Percentiles rank a stretch among this genome's conserved stretches.
Conservation (phyloP, 352 stramenopile genomes). For the Globisporangium cystogenes region DNA sequence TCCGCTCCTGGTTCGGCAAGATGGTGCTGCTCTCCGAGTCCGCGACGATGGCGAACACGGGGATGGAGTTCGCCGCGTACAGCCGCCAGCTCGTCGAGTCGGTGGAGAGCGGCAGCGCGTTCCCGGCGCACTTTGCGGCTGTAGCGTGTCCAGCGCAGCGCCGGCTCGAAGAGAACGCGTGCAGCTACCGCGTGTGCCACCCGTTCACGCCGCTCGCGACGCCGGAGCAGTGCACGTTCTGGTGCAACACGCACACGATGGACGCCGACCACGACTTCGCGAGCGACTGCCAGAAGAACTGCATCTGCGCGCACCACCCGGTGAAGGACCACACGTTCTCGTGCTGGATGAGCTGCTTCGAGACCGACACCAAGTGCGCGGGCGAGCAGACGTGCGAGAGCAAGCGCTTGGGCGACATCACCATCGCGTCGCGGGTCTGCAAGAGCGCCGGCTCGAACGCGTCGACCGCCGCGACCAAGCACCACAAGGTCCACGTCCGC, state of each 20-base stretch:
- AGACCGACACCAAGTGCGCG: constrained; percentile 6
- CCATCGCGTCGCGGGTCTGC: constrained; percentile 1
- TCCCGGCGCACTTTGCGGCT: constrained; percentile 18
- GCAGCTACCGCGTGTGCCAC: constrained; percentile 21
- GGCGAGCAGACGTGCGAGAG: constrained; percentile 5
- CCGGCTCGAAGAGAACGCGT: constrained; percentile 18
- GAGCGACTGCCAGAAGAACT: constrained; percentile 21
- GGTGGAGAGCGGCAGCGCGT: constrained; percentile 1
- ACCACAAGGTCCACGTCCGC: not conserved
- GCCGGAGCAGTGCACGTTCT: constrained; percentile 22
- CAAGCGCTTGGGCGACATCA: not conserved
- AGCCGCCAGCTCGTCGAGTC: constrained; percentile 8
- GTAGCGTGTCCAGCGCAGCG: constrained; percentile 19
- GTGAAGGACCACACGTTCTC: constrained; percentile 17
- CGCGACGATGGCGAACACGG: constrained; percentile 20
- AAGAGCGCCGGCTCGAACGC: not conserved
- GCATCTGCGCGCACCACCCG: constrained; percentile 21
- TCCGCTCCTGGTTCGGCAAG: constrained; percentile 36
- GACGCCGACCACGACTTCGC: constrained; percentile 9
- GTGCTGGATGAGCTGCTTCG: constrained; percentile 43
- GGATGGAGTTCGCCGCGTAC: constrained; percentile 25
- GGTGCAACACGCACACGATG: constrained; percentile 28
- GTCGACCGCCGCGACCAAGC: not conserved
- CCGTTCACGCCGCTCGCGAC: constrained; percentile 17
- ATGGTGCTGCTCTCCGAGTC: constrained; percentile 26